Percentiles rank a stretch among this genome's conserved stretches.
Conservation (phyloP, 306 rosid species). For the Echinosophora koreensis region DNA sequence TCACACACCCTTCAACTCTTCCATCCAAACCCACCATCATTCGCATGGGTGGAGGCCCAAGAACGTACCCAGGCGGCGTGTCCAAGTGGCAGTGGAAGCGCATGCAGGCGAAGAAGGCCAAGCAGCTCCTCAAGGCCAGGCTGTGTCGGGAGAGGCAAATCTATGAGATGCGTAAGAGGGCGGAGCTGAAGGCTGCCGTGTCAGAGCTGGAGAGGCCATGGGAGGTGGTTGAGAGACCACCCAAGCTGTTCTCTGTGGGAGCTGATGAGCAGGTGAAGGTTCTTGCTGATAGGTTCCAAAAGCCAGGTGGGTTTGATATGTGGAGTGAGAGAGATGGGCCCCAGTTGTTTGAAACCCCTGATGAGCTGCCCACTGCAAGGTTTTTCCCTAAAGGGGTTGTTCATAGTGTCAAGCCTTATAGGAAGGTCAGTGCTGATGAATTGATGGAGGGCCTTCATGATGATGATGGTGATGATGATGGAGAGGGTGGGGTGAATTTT, state of each 20-base stretch:
- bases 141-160: slow-evolving; percentile 87
- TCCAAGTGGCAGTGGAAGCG: slow-evolving; percentile 99
- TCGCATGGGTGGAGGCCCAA: slow-evolving; percentile 99
- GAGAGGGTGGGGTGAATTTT: slow-evolving; percentile 23
- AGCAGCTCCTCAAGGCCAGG: slow-evolving; percentile 89
- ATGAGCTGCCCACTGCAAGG: slow-evolving; percentile 87
- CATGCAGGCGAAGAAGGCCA: slow-evolving; percentile 89
- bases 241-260: slow-evolving; percentile 70
- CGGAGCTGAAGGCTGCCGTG: slow-evolving; percentile 87
- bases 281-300: slow-evolving; percentile 89
- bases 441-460: slow-evolving; percentile 29
- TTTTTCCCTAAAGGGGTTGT: slow-evolving; percentile 96
- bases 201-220: slow-evolving; percentile 94
- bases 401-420: slow-evolving; percentile 82
- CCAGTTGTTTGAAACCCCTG: slow-evolving; percentile 74
- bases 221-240: slow-evolving; percentile 84
- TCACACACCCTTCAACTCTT: neutral
- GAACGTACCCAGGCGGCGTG: slow-evolving; percentile 93
- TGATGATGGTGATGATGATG: slow-evolving; percentile 33
- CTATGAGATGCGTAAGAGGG: slow-evolving; percentile 96
- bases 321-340: slow-evolving; percentile 92
- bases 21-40: slow-evolving; percentile 45
- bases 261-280: slow-evolving; percentile 97
- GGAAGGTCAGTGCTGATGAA: slow-evolving; percentile 51
- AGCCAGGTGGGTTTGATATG: slow-evolving; percentile 87